phyloP scores from a whole-genome alignment of 257 asterid genomes.

The Haberlea rhodopensis region DNA sequence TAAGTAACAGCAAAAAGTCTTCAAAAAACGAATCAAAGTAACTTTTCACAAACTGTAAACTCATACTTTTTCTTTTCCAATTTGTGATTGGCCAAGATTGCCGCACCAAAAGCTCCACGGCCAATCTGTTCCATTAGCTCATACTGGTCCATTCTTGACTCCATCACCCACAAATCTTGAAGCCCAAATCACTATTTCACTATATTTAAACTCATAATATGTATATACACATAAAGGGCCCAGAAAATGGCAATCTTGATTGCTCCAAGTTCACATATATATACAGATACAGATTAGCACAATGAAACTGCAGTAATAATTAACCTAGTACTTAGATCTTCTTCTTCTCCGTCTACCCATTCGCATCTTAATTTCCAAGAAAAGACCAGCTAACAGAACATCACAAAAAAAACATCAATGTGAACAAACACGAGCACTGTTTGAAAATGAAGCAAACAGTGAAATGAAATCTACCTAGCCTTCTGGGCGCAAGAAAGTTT shows the following conservation, averaged over 20 bases:
- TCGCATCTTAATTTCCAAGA: background rate
- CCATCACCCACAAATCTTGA: background rate
- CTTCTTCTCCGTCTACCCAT: background rate
- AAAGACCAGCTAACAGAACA: background rate
- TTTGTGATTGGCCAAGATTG: conserved; percentile 80
- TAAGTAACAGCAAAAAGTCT: background rate
- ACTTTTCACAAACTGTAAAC: background rate
- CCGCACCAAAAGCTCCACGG: conserved; percentile 94
- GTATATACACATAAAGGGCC: background rate
- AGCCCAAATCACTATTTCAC: background rate
- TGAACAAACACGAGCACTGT: background rate
- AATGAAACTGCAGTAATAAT: background rate
- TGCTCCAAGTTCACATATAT: background rate
- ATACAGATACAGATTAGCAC: background rate
- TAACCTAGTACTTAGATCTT: background rate
- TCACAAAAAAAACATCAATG: background rate
- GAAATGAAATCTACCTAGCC: background rate
- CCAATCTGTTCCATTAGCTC: conserved; percentile 89
- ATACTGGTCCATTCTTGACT: conserved; percentile 61
- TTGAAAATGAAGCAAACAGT: background rate
- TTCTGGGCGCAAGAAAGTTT: background rate
- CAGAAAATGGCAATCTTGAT: background rate
- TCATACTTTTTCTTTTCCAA: conserved; percentile 73
- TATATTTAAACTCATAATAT: no score
- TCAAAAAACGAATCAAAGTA: no score